These are phyloP conservation scores for Blastocystis sp. DNA, from an alignment of 352 stramenopile species.

Conservation along the genomic window DNA sequence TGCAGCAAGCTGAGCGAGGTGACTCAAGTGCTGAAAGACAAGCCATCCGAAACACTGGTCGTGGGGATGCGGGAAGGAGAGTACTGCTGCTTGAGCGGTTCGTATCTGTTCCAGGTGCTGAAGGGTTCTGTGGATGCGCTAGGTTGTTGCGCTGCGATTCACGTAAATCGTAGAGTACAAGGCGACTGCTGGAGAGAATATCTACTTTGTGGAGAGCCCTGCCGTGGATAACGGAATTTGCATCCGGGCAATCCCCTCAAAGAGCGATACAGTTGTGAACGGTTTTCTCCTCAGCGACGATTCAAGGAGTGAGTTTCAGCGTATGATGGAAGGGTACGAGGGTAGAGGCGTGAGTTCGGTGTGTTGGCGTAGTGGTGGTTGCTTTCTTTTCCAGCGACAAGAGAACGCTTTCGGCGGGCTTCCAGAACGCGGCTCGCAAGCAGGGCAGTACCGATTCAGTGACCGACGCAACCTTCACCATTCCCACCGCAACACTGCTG, in stretches of 20 bases:
- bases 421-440: too few species aligned
- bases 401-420: neutral
- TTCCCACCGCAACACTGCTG: neutral
- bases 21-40: neutral
- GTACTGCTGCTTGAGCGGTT: neutral
- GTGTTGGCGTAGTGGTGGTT: neutral
- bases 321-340: neutral
- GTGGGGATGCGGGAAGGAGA: conserved; percentile 6
- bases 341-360: neutral
- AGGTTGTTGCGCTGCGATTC: neutral
- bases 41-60: neutral
- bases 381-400: neutral
- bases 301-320: neutral
- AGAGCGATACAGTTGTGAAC: neutral
- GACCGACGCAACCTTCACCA: neutral
- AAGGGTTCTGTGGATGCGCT: neutral
- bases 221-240: neutral
- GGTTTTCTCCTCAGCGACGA: neutral
- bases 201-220: conserved; percentile 13
- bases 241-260: neutral
- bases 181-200: neutral
- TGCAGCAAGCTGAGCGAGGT: neutral
- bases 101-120: conserved; percentile 30
- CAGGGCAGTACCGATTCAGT: too few species aligned
- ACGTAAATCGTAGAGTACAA: neutral